phyloP scores from a whole-genome alignment of 192 early-diverging fungal species.

The Spinellus fusiger region DNA sequence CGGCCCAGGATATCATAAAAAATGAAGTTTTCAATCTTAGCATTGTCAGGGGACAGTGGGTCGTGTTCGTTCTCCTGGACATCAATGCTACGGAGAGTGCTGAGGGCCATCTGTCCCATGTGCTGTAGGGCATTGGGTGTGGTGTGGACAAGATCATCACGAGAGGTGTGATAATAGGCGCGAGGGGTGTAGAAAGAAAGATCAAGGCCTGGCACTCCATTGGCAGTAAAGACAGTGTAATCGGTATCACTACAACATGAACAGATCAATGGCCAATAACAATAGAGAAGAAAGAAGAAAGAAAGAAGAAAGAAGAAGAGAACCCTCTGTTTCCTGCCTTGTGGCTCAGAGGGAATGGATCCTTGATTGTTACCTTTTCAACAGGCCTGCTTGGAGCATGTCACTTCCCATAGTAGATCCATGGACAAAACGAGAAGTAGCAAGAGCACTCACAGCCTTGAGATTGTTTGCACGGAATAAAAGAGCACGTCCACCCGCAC shows the following conservation, averaged over 20 bases:
- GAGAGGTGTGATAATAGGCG: slow-evolving; percentile 58
- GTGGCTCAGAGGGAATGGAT: too few species aligned
- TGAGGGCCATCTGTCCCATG: slow-evolving; percentile 57
- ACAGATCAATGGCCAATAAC: neutral
- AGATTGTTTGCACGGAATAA: slow-evolving; percentile 51
- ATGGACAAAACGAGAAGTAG: slow-evolving; percentile 44
- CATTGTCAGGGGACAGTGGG: slow-evolving; percentile 17
- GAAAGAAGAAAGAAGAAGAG: neutral
- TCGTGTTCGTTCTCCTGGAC: too few species aligned
- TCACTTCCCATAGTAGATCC: slow-evolving; percentile 63
- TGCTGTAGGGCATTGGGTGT: slow-evolving; percentile 50
- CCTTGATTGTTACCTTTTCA: slow-evolving; percentile 16
- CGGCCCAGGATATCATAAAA: slow-evolving; percentile 46
- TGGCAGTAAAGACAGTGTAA: slow-evolving; percentile 53
- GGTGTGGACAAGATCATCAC: slow-evolving; percentile 48
- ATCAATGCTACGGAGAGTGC: slow-evolving; percentile 45
- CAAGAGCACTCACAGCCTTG: slow-evolving; percentile 26
- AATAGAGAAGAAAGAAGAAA: neutral
- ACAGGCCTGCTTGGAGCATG: slow-evolving; percentile 43
- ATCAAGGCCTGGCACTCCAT: slow-evolving; percentile 60
- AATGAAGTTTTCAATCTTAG: slow-evolving; percentile 25
- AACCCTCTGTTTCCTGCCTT: neutral
- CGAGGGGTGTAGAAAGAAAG: slow-evolving; percentile 60
- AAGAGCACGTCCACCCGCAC: slow-evolving; percentile 62
- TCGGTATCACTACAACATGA: slow-evolving; percentile 47